phyloP scores from a whole-genome alignment of 768 basidiomycete species.

The Leccinellum albellum region DNA sequence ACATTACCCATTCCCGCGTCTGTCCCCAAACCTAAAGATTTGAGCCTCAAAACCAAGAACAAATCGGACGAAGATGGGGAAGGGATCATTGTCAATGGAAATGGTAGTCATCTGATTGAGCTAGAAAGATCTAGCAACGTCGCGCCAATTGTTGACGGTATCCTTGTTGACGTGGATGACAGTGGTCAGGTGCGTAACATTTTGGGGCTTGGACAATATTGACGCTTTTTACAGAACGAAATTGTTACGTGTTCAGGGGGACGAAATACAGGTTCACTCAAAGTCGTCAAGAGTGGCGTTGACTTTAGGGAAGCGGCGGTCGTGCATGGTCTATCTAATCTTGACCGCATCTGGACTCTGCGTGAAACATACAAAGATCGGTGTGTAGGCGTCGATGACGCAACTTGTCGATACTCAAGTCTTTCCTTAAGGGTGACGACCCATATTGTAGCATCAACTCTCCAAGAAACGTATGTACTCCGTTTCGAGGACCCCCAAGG shows the following conservation, averaged over 20 bases:
- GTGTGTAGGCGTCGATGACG: slow-evolving; percentile 36
- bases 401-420: not conserved
- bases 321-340: slow-evolving; percentile 52
- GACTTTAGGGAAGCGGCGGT: slow-evolving; percentile 66
- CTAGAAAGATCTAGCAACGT: slow-evolving; percentile 70
- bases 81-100: slow-evolving; percentile 48
- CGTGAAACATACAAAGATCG: slow-evolving; percentile 42
- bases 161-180: slow-evolving; percentile 67
- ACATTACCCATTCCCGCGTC: slow-evolving; percentile 52
- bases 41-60: slow-evolving; percentile 40
- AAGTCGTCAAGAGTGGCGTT: slow-evolving; percentile 77
- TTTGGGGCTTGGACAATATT: not conserved
- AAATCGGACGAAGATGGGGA: slow-evolving; percentile 23
- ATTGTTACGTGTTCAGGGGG: slow-evolving; percentile 87
- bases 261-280: slow-evolving; percentile 69
- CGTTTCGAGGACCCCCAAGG: slow-evolving; percentile 37
- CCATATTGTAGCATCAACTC: slow-evolving; percentile 58
- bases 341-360: slow-evolving; percentile 64
- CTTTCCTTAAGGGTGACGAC: slow-evolving; percentile 43
- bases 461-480: slow-evolving; percentile 52
- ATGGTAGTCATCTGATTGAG: slow-evolving; percentile 57
- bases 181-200: slow-evolving; percentile 56
- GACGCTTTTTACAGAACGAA: slow-evolving; percentile 47
- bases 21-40: slow-evolving; percentile 36
- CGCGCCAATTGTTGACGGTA: slow-evolving; percentile 79